Base-by-base conservation (phyloP, 1,284 basidiomycete species). In the Coriolopsis trogii region DNA sequence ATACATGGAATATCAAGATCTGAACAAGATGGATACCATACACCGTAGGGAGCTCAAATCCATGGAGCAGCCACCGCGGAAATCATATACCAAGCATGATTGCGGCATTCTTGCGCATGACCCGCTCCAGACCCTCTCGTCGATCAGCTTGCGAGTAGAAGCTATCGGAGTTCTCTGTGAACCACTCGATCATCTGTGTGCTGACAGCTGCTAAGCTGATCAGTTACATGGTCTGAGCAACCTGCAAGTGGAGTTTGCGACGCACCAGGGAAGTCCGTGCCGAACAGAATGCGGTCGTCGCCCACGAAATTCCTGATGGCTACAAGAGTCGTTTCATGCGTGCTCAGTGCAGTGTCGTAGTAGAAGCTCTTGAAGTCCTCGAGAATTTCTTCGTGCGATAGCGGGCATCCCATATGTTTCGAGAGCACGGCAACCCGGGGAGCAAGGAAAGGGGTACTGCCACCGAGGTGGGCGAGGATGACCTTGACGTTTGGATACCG, bases 221-320 rank as follows among this genome's bases (percentile, higher is more conserved):
- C 15, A 29, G 30, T 3, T 12, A n/a, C n/a, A 33, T 20, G 21
- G 4, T 13, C 9, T 23, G 23, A 31, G 50, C 20, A 21, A 33
- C 23, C 26, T 21, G 8, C 20, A 21, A 12, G 38, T 21, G 20
- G 8, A 21, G 28, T 24, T 26, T 44, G 25, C 26, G 16, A 56
- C 72, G 62, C 61, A 84, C 87, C 87, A 51, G 87, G 87, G 63
- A 85, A 87, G 65, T 89, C 87, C n/a, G 82, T 83, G 37, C 87
- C 87, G 65, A 83, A 88, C 23, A 88, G 67, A 41, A 89, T 65
- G 41, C 66, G 78, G 43, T 80, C 75, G 1, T 66, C 63, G 18
- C 69, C 62, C 3, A 80, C 74, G 61, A 84, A 81, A 8, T 65
- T 63, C 41, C 81, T 70, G 62, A 84, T 72, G 1, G 76, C 73